Percentiles rank a stretch among this genome's conserved stretches.
Evolutionary conservation across 441 rosid species (phyloP).

Genomic region (Geranium incanum): DNA sequence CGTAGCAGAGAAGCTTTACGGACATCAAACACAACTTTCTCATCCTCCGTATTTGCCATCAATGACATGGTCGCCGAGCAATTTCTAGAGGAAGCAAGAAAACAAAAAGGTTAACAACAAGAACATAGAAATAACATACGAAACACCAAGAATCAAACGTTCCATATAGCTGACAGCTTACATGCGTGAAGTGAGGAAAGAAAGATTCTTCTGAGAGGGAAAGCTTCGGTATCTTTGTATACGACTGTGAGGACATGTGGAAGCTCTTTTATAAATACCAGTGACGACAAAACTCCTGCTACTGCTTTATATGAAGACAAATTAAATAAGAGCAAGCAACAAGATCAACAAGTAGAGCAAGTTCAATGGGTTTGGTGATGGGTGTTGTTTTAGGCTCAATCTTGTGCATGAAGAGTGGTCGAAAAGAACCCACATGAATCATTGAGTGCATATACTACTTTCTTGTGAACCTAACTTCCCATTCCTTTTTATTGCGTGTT

Average conservation of each 20-base stretch:
- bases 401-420: neutral
- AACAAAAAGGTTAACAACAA: neutral
- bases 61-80: slow-evolving; percentile 26
- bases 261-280: neutral
- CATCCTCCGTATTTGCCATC: slow-evolving; percentile 22
- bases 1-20: slow-evolving; percentile 39
- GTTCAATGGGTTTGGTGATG: neutral
- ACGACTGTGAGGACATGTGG: neutral
- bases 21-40: slow-evolving; percentile 30
- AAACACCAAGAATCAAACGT: neutral
- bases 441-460: neutral
- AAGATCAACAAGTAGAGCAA: neutral
- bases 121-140: neutral
- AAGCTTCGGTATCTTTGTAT: slow-evolving; percentile 5
- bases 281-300: neutral
- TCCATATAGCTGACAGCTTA: neutral
- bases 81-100: slow-evolving; percentile 7
- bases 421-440: neutral
- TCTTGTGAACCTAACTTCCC: neutral
- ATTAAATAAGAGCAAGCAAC: neutral
- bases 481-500: neutral
- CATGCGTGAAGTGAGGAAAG: neutral
- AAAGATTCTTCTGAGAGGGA: neutral
- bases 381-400: neutral
- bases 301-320: neutral